Evolutionary conservation across 495 filamentous ascomycete species (phyloP), one percentile per base, ranked within the genome.

Genomic region (Penicillium goetzii): DNA sequence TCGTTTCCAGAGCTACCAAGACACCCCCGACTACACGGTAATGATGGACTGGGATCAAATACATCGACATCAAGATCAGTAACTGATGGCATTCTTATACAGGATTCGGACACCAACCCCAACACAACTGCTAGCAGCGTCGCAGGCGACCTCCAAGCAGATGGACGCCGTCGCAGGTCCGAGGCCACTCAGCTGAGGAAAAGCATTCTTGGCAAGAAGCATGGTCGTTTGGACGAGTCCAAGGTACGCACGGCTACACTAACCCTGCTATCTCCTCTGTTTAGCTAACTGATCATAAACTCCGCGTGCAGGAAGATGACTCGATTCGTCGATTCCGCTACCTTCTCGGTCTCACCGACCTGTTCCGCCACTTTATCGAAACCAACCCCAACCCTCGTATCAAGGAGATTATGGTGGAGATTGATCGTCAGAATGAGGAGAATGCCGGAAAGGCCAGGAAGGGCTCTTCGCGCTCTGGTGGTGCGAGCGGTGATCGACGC

Each of bases 321-420:
- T 93, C 93, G 0, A 92, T 97, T 72, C 88, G 95, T 66, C 84
- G 96, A 72, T 99, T 98, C 73, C 91, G 93, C 54, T 98, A 99
- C 71, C 88, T 99, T 1, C 85, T 99, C 8, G 96, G 96, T 28
- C 81, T 98, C 53, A 99, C 96, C 50, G 96, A 99, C 71, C 85
- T 99, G 23, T 99, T 99, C 81, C 91, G 96, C 63, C 96, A 99
- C 77, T 99, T 99, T 76, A 99, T 99, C 79, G 93, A 97, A 71
- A 90, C 93, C 21, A 99, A 96, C 71, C 95, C 93, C 2, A 91
- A 97, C 66, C 93, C 93, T 0, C 88, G 88, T 40, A 92, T 98
- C 71, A 89, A 94, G 67, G 89, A 94, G 47, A 90, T 97, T 58
- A 92, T 98, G 83, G 84, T 84, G 11, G 91, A 97, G 74, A 97